Conservation (phyloP, 2,329 filamentous ascomycete genomes). For the Lachnellula hyalina region DNA sequence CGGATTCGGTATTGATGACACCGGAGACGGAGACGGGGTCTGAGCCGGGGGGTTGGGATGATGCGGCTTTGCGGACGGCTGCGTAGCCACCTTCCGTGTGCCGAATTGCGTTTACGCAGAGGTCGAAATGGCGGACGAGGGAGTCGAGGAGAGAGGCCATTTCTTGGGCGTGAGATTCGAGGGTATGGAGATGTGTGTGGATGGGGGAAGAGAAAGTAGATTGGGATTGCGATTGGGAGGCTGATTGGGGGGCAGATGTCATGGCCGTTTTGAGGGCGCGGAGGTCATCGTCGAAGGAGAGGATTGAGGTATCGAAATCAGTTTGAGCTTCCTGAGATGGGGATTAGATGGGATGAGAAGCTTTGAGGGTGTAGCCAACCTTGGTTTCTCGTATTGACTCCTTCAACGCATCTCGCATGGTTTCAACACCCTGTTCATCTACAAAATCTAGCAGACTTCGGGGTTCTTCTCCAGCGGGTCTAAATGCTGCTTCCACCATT, state of each 20-base stretch:
- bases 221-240: constrained; percentile 19
- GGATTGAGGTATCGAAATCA: constrained; percentile 64
- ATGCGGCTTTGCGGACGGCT: constrained; percentile 63
- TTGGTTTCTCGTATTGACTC: constrained; percentile 66
- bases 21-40: constrained; percentile 60
- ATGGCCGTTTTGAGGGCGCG: constrained; percentile 50
- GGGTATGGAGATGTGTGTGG: constrained; percentile 39
- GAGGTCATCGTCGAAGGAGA: constrained; percentile 70
- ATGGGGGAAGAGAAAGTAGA: constrained; percentile 32
- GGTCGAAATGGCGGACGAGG: constrained; percentile 82
- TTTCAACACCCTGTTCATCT: constrained; percentile 64
- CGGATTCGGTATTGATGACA: constrained; percentile 51
- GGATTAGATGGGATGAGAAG: constrained; percentile 6
- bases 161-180: constrained; percentile 59
- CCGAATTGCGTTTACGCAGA: constrained; percentile 85
- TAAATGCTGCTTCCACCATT: constrained; percentile 57
- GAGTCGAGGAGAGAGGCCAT: constrained; percentile 79
- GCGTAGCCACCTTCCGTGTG: constrained; percentile 79
- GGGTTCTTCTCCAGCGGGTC: constrained; percentile 51
- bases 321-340: constrained; percentile 51
- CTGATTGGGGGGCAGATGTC: constrained; percentile 29
- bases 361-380: constrained; percentile 34
- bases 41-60: constrained; percentile 45
- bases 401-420: constrained; percentile 61
- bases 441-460: constrained; percentile 71